These are phyloP conservation scores for Termitomyces sp. DNA, from an alignment of 768 basidiomycete species.

Conservation along the genomic window DNA sequence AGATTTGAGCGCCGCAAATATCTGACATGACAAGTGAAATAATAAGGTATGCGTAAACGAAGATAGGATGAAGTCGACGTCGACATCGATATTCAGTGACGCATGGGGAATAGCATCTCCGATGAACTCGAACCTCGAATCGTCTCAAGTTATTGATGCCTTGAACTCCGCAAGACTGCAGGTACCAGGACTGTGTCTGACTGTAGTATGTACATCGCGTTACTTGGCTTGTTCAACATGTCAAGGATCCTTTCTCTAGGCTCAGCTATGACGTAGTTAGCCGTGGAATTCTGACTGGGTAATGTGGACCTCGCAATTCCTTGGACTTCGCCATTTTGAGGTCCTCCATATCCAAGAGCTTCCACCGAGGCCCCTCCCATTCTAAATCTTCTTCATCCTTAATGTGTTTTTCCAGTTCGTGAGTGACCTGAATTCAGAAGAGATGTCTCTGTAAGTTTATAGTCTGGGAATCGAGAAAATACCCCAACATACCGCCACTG, in stretches of 20 bases:
- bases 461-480: background rate
- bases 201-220: background rate
- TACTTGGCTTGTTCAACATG: background rate
- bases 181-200: background rate
- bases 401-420: background rate
- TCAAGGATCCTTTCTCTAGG: background rate
- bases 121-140: no score
- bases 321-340: background rate
- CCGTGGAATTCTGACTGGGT: background rate
- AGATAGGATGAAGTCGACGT: no score
- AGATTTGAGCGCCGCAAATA: background rate
- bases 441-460: background rate
- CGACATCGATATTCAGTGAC: background rate
- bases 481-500: slow-evolving; percentile 19
- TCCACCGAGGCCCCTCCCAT: slow-evolving; percentile 1
- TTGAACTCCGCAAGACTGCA: background rate
- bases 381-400: background rate
- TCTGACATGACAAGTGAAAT: background rate
- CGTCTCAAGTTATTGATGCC: no score
- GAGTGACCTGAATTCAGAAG: background rate
- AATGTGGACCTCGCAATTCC: background rate
- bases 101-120: background rate
- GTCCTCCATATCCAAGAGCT: background rate
- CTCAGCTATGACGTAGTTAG: background rate
- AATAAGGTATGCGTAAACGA: background rate